Percentiles rank a stretch among this genome's conserved stretches.
Conservation (phyloP, 2,329 filamentous ascomycete species). For the Pseudogymnoascus sp. region DNA sequence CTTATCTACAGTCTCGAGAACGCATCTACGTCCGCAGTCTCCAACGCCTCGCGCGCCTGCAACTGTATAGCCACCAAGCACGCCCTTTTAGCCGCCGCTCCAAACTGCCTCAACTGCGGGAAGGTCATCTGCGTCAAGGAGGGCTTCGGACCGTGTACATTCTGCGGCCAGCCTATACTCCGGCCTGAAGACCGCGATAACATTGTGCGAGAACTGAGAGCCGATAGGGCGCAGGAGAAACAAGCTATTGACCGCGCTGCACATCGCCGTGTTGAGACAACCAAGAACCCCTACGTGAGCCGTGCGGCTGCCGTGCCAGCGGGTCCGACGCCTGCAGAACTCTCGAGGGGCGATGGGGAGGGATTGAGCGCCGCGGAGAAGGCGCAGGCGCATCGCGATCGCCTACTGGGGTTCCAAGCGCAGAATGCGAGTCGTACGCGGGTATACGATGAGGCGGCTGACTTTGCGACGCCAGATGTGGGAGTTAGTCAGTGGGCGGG, state of each 20-base stretch:
- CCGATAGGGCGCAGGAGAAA: conserved; percentile 80
- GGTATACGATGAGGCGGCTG: conserved; percentile 65
- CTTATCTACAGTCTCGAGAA: conserved; percentile 86
- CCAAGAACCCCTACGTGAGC: not conserved
- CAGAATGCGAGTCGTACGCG: conserved; percentile 64
- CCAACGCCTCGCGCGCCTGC: conserved; percentile 59
- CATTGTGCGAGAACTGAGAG: conserved; percentile 77
- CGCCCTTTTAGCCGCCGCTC: conserved; percentile 80
- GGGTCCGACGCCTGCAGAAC: conserved; percentile 12
- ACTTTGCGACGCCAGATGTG: conserved; percentile 52
- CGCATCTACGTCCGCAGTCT: conserved; percentile 76
- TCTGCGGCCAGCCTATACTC: conserved; percentile 71
- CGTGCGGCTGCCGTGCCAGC: not conserved
- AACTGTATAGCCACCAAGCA: conserved; percentile 85
- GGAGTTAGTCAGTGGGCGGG: conserved; percentile 61
- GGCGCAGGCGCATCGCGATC: conserved; percentile 61
- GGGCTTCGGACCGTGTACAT: conserved; percentile 89
- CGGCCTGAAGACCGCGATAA: conserved; percentile 67
- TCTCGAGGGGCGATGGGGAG: conserved; percentile 16
- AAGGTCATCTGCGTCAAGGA: conserved; percentile 95
- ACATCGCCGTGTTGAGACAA: conserved; percentile 59
- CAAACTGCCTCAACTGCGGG: conserved; percentile 87
- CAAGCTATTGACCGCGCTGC: conserved; percentile 73
- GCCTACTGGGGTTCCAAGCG: conserved; percentile 59
- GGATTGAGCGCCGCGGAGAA: conserved; percentile 31